Evolutionary conservation across 768 basidiomycete species (phyloP).

Genomic region (Mycena leptocephala): DNA sequence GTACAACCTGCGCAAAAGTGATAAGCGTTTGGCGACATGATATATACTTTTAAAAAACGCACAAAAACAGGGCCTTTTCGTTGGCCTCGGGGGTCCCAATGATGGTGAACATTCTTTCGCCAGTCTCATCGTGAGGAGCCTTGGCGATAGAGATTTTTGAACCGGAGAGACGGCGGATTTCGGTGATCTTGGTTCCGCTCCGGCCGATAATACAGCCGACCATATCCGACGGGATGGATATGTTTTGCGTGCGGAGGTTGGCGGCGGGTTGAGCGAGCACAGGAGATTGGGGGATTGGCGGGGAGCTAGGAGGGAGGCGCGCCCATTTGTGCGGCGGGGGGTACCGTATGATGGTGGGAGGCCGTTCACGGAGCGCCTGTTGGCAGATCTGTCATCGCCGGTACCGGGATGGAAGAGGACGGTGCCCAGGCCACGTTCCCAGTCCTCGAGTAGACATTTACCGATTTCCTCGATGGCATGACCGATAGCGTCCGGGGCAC

Average conservation of each 20-base stretch:
- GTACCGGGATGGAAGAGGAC: slow-evolving; percentile 96
- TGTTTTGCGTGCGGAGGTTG: slow-evolving; percentile 97
- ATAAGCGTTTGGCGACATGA: too few relatives aligned
- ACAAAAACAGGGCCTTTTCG: slow-evolving; percentile 96
- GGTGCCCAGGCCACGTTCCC: slow-evolving; percentile 94
- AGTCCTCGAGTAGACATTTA: slow-evolving; percentile 95
- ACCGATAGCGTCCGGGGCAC: slow-evolving; percentile 92
- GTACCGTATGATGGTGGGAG: slow-evolving; percentile 57
- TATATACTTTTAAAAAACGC: background rate
- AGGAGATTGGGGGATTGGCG: slow-evolving; percentile 62
- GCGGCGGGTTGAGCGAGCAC: slow-evolving; percentile 72
- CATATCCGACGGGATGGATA: slow-evolving; percentile 99
- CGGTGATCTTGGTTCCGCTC: slow-evolving; percentile 98
- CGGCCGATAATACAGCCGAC: slow-evolving; percentile 97
- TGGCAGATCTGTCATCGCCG: slow-evolving; percentile 76
- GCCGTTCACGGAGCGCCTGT: slow-evolving; percentile 69
- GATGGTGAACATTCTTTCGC: slow-evolving; percentile 99
- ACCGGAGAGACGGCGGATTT: slow-evolving; percentile 97
- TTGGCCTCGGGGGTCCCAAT: slow-evolving; percentile 96
- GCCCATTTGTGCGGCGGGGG: slow-evolving; percentile 78
- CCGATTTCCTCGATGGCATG: slow-evolving; percentile 97
- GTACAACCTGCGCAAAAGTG: slow-evolving; percentile 68
- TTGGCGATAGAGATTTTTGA: slow-evolving; percentile 99
- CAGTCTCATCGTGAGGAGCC: slow-evolving; percentile 98
- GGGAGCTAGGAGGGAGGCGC: slow-evolving; percentile 65